Percentiles rank a stretch among this genome's conserved stretches.
phyloP scores from a whole-genome alignment of 305 asterid genomes.

The Ajuga reptans region DNA sequence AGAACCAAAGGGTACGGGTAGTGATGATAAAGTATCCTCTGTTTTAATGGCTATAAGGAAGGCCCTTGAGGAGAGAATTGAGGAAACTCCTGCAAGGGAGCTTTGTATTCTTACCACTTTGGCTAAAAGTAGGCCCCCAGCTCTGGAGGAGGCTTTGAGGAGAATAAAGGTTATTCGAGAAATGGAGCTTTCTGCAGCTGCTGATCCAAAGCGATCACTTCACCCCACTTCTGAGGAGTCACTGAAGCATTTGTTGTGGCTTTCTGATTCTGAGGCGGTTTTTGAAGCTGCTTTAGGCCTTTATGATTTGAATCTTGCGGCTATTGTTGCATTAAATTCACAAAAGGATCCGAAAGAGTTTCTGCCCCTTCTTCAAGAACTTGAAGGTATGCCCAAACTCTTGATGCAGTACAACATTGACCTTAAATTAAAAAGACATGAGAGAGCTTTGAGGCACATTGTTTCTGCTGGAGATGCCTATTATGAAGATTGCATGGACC shows the following conservation, averaged over 20 bases:
- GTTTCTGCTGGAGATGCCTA: constrained; percentile 73
- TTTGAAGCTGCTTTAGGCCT: constrained; percentile 93
- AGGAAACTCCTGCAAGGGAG: constrained; percentile 69
- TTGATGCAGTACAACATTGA: constrained; percentile 77
- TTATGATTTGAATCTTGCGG: constrained; percentile 94
- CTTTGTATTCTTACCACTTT: constrained; percentile 91
- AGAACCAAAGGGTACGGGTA: constrained; percentile 32
- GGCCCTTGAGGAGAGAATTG: constrained; percentile 72
- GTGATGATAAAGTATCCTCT: constrained; percentile 45
- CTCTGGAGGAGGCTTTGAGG: constrained; percentile 79
- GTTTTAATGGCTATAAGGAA: constrained; percentile 55
- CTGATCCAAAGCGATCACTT: constrained; percentile 35
- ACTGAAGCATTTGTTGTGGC: constrained; percentile 87
- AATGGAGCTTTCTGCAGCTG: constrained; percentile 60
- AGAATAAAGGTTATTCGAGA: constrained; percentile 73
- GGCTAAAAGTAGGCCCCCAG: constrained; percentile 74
- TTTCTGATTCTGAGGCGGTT: constrained; percentile 74
- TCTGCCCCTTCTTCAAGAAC: constrained; percentile 81
- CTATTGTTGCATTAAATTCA: constrained; percentile 89
- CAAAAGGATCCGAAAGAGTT: constrained; percentile 93
- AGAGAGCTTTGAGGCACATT: constrained; percentile 72
- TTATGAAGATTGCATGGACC: constrained; percentile 56
- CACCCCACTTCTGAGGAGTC: constrained; percentile 93
- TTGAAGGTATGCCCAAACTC: constrained; percentile 58
- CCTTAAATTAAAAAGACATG: constrained; percentile 69